Evolutionary conservation across 73 alveolate species (phyloP), one percentile per base, ranked within the genome.

Genomic region (Urostyla sp.): DNA sequence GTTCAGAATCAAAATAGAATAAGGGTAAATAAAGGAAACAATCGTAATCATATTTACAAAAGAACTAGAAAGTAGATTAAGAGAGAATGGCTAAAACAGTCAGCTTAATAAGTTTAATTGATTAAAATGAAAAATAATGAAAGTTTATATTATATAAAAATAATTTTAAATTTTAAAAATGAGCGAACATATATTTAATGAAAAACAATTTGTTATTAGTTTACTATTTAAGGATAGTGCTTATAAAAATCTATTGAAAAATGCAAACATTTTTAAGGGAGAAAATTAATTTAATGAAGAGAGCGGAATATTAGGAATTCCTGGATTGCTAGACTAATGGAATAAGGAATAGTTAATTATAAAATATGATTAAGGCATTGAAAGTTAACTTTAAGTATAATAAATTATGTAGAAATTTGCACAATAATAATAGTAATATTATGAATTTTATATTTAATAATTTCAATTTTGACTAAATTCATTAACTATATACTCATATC

Each of bases 131-230:
- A n/a, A n/a, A n/a, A n/a, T n/a, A n/a, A n/a, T n/a, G n/a, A 27
- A 30, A 7, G 37, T 59, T 27, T n/a, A 59, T 35, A 27, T 59
- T 59, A 35, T 6, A 27, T 35, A 59, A 63, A 63, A 11, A 55
- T 55, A 46, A 6, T 24, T 16, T 55, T 5, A 55, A 21, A 18
- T 11, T 55, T 26, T 55, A 6, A 55, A 11, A 63, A 63, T 63
- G 79, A 63, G n/a, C 37, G n/a, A n/a, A n/a, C n/a, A 50, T 23
- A 63, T 43, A 63, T 43, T 37, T 4, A 63, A 63, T 63, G 79
- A 34, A 23, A 63, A 63, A 27, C 60, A 63, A 31, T 63, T 63
- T 24, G 7, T 63, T 10, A 60, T 63, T 20, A 43, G 61, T 13
- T 50, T 63, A 5, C 44, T 63, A 24, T 63, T 63, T 24, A 63